A percentile compares a stretch with the other conserved stretches of the same genome.
Conservation (phyloP, 1,139 yeast species). For the Kazachstania sp. region DNA sequence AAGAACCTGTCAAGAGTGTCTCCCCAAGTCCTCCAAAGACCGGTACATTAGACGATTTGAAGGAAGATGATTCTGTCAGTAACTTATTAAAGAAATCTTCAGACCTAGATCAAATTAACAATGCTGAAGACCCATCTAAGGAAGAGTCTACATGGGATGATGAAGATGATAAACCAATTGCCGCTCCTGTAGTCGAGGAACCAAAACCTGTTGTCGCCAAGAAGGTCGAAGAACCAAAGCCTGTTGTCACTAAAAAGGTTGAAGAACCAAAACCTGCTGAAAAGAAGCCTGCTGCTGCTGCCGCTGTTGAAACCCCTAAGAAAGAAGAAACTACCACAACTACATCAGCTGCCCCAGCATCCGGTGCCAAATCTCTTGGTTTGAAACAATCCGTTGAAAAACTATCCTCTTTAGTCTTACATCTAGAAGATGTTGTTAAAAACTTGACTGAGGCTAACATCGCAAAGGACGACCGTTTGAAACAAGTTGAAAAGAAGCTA, state of each 20-base stretch:
- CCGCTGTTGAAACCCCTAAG: conserved; percentile 23
- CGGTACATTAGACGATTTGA: conserved; percentile 38
- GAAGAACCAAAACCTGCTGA: not conserved
- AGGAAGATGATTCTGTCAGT: conserved; percentile 40
- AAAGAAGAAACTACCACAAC: conserved; percentile 14
- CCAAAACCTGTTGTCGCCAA: conserved; percentile 2
- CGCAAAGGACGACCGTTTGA: conserved; percentile 55
- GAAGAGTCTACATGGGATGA: conserved; percentile 33
- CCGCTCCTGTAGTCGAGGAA: not conserved
- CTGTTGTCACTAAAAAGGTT: not conserved
- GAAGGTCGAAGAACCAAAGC: not conserved
- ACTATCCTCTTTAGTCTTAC: conserved; percentile 46
- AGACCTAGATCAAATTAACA: conserved; percentile 36
- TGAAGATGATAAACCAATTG: conserved; percentile 28
- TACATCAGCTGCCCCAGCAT: conserved; percentile 16
- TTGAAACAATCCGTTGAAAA: conserved; percentile 63
- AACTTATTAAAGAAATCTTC: conserved; percentile 45
- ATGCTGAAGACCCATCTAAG: conserved; percentile 32
- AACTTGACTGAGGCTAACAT: conserved; percentile 45
- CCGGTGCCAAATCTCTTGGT: conserved; percentile 39
- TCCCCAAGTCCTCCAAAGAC: conserved; percentile 8
- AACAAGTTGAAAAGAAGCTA: conserved; percentile 37
- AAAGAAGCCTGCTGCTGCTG: conserved; percentile 13
- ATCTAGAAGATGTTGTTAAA: conserved; percentile 47
- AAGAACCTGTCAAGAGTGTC: conserved; percentile 4